A percentile compares a stretch with the other conserved stretches of the same genome.
phyloP scores from a whole-genome alignment of 1,284 basidiomycete species.

The Cystobasidiaceae sp. region DNA sequence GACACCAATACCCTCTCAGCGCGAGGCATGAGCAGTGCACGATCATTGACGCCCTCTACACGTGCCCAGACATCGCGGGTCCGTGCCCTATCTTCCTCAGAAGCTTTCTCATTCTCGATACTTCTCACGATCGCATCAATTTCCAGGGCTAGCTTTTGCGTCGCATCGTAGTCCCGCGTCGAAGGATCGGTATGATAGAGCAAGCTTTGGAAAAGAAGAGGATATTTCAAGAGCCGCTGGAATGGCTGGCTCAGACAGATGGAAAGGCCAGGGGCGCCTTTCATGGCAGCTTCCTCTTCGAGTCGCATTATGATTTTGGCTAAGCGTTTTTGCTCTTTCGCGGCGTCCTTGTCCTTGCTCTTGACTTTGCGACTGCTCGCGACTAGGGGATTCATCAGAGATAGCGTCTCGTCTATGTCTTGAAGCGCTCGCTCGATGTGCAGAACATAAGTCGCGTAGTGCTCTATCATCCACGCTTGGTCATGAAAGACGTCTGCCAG shows the following conservation, averaged over 20 bases:
- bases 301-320: slow-evolving; percentile 63
- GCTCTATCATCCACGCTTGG: slow-evolving; percentile 83
- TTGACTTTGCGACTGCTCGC: slow-evolving; percentile 54
- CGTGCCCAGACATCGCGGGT: slow-evolving; percentile 90
- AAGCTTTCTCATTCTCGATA: slow-evolving; percentile 96
- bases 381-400: slow-evolving; percentile 50
- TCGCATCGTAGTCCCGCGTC: slow-evolving; percentile 93
- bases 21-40: slow-evolving; percentile 67
- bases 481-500: slow-evolving; percentile 88
- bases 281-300: slow-evolving; percentile 71
- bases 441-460: slow-evolving; percentile 84
- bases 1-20: slow-evolving; percentile 78
- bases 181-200: slow-evolving; percentile 72
- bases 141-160: slow-evolving; percentile 81
- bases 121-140: slow-evolving; percentile 90
- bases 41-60: slow-evolving; percentile 87
- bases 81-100: slow-evolving; percentile 89
- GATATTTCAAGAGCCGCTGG: slow-evolving; percentile 93
- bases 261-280: slow-evolving; percentile 84
- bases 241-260: slow-evolving; percentile 96
- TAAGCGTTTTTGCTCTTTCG: slow-evolving; percentile 58
- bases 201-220: slow-evolving; percentile 65
- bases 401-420: slow-evolving; percentile 74
- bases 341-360: slow-evolving; percentile 67
- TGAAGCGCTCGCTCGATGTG: slow-evolving; percentile 83